These are phyloP conservation scores for Leccinum pachyderme DNA, from an alignment of 1,284 basidiomycete genomes.

Conservation along the genomic window DNA sequence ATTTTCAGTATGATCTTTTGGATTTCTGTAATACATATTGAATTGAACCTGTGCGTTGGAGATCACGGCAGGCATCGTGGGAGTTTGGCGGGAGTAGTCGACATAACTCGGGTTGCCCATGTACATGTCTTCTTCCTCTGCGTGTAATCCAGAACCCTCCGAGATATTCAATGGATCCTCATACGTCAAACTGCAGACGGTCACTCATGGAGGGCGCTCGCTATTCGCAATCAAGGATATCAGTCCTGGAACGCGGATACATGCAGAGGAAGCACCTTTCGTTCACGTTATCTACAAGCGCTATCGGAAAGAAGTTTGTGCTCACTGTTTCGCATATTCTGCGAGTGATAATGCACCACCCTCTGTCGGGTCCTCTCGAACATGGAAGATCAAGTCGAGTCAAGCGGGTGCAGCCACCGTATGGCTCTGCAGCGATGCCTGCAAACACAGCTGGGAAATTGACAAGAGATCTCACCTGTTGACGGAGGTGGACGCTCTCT, in stretches of 20 bases:
- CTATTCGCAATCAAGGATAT: constrained; percentile 45
- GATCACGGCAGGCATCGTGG: too few species aligned
- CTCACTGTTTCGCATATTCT: constrained; percentile 59
- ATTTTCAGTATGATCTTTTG: neutral
- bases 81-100: neutral
- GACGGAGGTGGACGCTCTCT: constrained; percentile 31
- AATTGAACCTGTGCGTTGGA: too few species aligned
- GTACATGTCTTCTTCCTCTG: constrained; percentile 12
- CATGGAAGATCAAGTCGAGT: constrained; percentile 44
- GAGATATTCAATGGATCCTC: constrained; percentile 1
- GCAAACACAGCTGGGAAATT: constrained; percentile 44
- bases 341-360: constrained; percentile 38
- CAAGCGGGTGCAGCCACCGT: constrained; percentile 37
- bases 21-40: neutral
- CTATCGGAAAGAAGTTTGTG: constrained; percentile 65
- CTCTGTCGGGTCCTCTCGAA: constrained; percentile 21
- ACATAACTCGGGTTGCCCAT: neutral
- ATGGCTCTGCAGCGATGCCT: constrained; percentile 55
- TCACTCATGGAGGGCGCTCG: constrained; percentile 51
- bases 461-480: constrained; percentile 34
- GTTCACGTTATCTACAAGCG: constrained; percentile 49
- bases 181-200: constrained; percentile 29
- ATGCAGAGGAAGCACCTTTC: constrained; percentile 44
- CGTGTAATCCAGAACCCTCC: neutral
- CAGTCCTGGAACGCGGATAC: constrained; percentile 41